Evolutionary conservation across 345 rosid species (phyloP).

Genomic region (Alliaria petiolata): DNA sequence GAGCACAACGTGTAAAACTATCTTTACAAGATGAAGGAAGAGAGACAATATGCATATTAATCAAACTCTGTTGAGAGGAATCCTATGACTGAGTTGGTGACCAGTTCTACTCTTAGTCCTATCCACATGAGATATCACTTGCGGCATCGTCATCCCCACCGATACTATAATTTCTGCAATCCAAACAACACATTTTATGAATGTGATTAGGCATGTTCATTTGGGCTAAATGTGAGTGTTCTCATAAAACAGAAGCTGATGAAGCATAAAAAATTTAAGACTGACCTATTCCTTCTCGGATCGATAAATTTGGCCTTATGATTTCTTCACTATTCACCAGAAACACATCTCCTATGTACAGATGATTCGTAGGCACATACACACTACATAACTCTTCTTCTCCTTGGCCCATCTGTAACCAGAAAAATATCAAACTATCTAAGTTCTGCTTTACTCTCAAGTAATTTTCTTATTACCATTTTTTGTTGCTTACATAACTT

Average conservation of each 20-base stretch:
- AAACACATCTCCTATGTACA: slow-evolving; percentile 80
- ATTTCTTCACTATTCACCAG: slow-evolving; percentile 75
- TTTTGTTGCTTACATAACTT: too few relatives aligned
- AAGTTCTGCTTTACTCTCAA: not conserved
- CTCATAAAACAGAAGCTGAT: not conserved
- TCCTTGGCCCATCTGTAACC: slow-evolving; percentile 55
- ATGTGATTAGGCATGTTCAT: too few relatives aligned
- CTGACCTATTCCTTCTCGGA: slow-evolving; percentile 91
- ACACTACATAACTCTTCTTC: slow-evolving; percentile 88
- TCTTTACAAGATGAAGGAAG: not conserved
- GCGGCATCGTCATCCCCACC: slow-evolving; percentile 91
- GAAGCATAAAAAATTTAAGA: not conserved
- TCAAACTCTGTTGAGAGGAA: slow-evolving; percentile 57
- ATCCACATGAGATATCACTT: slow-evolving; percentile 55
- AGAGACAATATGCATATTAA: not conserved
- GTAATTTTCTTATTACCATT: not conserved
- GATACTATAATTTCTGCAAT: slow-evolving; percentile 81
- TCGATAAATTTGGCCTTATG: slow-evolving; percentile 77
- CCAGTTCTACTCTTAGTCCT: slow-evolving; percentile 36
- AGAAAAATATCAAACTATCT: not conserved
- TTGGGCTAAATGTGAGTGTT: too few relatives aligned
- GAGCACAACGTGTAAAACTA: not conserved
- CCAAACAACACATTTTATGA: not conserved
- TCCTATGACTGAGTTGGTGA: slow-evolving; percentile 45
- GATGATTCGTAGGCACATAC: slow-evolving; percentile 83